Percentiles rank a stretch among this genome's conserved stretches.
Conservation (phyloP, 441 rosid genomes). For the Euphorbia corollata region DNA sequence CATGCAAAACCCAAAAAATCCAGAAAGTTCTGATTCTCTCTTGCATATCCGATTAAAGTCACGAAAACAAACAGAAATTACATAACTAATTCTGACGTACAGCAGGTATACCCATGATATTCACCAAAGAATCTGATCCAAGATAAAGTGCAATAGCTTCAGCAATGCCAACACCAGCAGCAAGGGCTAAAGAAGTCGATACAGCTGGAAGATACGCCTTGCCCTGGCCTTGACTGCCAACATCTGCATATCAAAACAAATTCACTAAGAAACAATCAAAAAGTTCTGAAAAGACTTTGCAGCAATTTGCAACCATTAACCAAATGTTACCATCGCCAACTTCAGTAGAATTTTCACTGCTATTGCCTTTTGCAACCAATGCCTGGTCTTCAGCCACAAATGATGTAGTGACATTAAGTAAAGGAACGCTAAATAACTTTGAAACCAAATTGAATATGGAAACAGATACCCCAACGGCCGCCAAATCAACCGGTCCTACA, state of each 20-base stretch:
- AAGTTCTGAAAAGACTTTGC: background rate
- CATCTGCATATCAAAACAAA: constrained; percentile 28
- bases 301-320: background rate
- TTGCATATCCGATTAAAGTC: background rate
- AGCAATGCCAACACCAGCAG: constrained; percentile 68
- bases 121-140: constrained; percentile 72
- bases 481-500: constrained; percentile 78
- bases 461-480: constrained; percentile 82
- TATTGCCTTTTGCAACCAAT: constrained; percentile 27
- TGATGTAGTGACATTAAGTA: constrained; percentile 79
- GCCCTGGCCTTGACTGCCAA: constrained; percentile 22
- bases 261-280: background rate
- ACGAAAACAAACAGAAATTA: constrained; percentile 2
- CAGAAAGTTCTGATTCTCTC: background rate
- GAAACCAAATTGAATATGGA: constrained; percentile 81
- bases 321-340: constrained; percentile 19
- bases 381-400: constrained; percentile 91
- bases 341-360: constrained; percentile 18
- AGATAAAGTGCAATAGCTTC: constrained; percentile 63
- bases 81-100: constrained; percentile 47
- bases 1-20: background rate
- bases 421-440: constrained; percentile 76
- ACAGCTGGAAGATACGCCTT: constrained; percentile 63
- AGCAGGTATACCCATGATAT: constrained; percentile 86
- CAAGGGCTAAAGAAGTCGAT: constrained; percentile 75